Percentiles rank a stretch among this genome's conserved stretches.
phyloP scores from a whole-genome alignment of 129 eudicot genomes.

The Arctium lappa region DNA sequence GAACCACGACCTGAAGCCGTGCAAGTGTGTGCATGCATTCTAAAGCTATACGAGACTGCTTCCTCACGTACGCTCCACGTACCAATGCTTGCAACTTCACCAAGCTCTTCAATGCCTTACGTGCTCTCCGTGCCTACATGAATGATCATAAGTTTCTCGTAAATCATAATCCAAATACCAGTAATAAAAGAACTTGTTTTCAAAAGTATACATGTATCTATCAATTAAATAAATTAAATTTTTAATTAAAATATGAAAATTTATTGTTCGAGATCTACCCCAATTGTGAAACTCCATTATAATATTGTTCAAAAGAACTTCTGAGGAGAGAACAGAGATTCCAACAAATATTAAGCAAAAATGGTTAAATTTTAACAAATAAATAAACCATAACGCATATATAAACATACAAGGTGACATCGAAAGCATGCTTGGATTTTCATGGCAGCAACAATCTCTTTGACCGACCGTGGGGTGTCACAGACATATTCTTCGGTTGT shows the following conservation, averaged over 20 bases:
- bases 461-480: slow-evolving; percentile 5
- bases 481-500: neutral
- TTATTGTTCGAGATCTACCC: too few species aligned
- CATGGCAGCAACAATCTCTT: slow-evolving; percentile 51
- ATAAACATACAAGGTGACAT: slow-evolving; percentile 57
- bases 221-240: neutral
- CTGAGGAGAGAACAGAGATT: neutral
- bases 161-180: neutral
- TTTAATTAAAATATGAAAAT: too few species aligned
- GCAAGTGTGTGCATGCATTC: slow-evolving; percentile 81
- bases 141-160: neutral
- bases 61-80: slow-evolving; percentile 70
- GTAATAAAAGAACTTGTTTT: neutral
- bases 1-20: slow-evolving; percentile 59
- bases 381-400: neutral
- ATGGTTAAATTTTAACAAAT: neutral
- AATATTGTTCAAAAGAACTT: neutral
- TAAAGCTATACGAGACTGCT: slow-evolving; percentile 75
- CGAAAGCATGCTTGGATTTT: slow-evolving; percentile 65
- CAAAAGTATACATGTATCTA: neutral
- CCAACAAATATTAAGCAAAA: neutral
- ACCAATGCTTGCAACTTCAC: slow-evolving; percentile 78
- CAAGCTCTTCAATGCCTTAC: slow-evolving; percentile 61
- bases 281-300: neutral
- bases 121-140: slow-evolving; percentile 62